Conservation (phyloP, 2,329 filamentous ascomycete genomes). For the Diaporthe caulivora region DNA sequence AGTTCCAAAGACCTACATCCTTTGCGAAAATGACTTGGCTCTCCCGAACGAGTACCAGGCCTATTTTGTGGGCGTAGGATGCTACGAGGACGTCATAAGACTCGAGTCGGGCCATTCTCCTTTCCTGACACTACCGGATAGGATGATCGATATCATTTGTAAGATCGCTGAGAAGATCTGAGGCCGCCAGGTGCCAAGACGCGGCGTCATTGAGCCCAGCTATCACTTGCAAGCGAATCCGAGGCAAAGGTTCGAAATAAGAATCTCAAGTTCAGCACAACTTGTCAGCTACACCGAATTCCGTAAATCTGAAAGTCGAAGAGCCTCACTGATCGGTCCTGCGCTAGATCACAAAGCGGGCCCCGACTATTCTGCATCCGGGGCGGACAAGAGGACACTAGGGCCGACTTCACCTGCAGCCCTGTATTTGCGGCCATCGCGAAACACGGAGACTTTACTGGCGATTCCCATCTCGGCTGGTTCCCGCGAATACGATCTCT, state of each 20-base stretch:
- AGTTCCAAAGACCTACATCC: conserved; percentile 31
- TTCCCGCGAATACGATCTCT: conserved; percentile 27
- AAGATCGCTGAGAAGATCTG: conserved; percentile 14
- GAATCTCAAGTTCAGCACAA: background rate
- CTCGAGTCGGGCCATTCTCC: conserved; percentile 31
- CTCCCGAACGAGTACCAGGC: conserved; percentile 30
- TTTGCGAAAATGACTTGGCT: conserved; percentile 31
- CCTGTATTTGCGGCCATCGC: background rate
- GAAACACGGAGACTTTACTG: conserved; percentile 10
- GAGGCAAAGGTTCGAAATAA: background rate
- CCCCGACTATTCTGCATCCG: background rate
- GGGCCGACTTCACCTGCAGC: background rate
- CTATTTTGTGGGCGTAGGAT: conserved; percentile 21
- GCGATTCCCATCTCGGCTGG: conserved; percentile 13
- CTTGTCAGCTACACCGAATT: background rate
- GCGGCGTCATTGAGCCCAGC: background rate
- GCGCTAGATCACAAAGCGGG: background rate
- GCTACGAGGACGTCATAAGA: conserved; percentile 31
- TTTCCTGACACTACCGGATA: conserved; percentile 25
- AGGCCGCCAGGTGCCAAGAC: background rate
- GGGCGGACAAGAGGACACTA: background rate
- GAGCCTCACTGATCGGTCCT: no score
- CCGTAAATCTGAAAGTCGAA: background rate
- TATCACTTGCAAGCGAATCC: background rate
- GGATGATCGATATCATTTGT: conserved; percentile 27